Conservation (phyloP, 139 green algal species). For the Chlamydomonas schloesseri region DNA sequence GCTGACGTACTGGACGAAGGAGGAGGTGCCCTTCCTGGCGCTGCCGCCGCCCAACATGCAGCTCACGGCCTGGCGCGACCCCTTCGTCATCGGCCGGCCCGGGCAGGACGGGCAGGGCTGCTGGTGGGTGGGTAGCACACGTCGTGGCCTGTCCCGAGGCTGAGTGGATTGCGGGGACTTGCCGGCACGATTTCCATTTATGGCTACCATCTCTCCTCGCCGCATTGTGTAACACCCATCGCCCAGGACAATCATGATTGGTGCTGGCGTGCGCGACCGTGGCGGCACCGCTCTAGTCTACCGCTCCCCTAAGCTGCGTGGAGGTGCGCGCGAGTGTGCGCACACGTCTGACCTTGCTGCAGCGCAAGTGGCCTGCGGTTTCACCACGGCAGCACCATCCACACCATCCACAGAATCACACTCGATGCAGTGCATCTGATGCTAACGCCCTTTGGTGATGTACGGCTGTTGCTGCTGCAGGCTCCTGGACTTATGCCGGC, state of each 20-base stretch:
- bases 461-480: not conserved
- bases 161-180: too few species aligned
- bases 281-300: constrained; percentile 50
- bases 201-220: too few species aligned
- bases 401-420: not conserved
- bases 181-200: too few species aligned
- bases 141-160: too few species aligned
- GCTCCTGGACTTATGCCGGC: constrained; percentile 35
- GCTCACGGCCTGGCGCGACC: constrained; percentile 79
- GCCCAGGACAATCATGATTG: constrained; percentile 79
- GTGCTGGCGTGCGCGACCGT: constrained; percentile 70
- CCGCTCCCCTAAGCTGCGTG: not conserved
- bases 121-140: not conserved
- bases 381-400: too few species aligned
- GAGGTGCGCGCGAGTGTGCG: not conserved
- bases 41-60: constrained; percentile 59
- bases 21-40: constrained; percentile 55
- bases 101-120: not conserved
- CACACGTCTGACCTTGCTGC: too few species aligned
- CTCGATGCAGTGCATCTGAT: too few species aligned
- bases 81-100: constrained; percentile 60
- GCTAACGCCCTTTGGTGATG: not conserved
- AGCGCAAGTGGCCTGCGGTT: too few species aligned
- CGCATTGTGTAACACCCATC: too few species aligned
- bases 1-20: constrained; percentile 63